Conservation (phyloP, 2,329 filamentous ascomycete species). For the Leptodontidium sp. region DNA sequence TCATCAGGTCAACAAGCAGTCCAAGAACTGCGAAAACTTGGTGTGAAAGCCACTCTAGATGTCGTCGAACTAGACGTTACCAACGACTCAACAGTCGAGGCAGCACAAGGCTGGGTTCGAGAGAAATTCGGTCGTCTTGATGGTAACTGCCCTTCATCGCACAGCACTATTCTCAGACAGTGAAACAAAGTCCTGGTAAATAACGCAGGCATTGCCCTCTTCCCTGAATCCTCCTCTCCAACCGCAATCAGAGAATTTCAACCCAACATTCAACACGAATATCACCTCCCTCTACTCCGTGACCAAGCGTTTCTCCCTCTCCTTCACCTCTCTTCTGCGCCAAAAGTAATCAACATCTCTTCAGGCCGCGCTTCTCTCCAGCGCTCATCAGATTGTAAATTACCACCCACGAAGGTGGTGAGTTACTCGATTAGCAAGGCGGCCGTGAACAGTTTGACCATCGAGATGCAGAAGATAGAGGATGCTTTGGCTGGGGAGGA, state of each 20-base stretch:
- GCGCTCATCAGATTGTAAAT: conserved; percentile 37
- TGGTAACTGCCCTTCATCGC: conserved; percentile 27
- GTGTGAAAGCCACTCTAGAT: conserved; percentile 38
- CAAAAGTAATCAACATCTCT: conserved; percentile 48
- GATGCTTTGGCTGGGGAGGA: conserved; percentile 27
- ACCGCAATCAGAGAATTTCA: conserved; percentile 47
- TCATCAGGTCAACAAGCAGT: conserved; percentile 44
- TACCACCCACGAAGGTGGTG: conserved; percentile 43
- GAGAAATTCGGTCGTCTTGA: conserved; percentile 43
- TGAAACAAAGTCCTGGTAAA: conserved; percentile 49
- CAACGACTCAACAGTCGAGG: conserved; percentile 41
- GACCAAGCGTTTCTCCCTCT: conserved; percentile 45
- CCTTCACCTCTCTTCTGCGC: conserved; percentile 36
- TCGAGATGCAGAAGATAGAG: conserved; percentile 41
- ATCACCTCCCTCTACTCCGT: conserved; percentile 54
- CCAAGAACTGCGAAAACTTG: conserved; percentile 35
- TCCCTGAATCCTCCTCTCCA: conserved; percentile 41
- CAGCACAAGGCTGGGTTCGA: conserved; percentile 36
- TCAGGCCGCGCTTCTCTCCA: conserved; percentile 44
- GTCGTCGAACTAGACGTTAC: conserved; percentile 45
- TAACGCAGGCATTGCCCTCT: conserved; percentile 49
- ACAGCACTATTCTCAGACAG: not conserved
- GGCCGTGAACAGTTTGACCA: conserved; percentile 50
- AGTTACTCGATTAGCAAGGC: conserved; percentile 50
- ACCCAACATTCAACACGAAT: conserved; percentile 51